Base-by-base conservation (phyloP, 2,329 filamentous ascomycete genomes). In the Ilyonectria destructans region DNA sequence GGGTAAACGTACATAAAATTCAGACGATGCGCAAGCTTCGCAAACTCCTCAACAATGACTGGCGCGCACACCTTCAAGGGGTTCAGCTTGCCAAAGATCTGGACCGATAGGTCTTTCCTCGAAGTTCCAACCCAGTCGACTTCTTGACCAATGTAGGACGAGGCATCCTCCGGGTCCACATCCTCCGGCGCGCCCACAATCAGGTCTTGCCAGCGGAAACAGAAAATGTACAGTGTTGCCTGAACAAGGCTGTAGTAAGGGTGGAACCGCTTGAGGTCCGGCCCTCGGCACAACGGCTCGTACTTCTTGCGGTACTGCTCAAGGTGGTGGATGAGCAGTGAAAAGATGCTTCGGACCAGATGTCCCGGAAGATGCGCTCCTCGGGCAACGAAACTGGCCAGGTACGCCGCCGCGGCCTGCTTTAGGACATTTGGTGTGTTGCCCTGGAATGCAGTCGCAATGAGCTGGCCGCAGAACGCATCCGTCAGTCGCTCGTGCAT, bases 151-250 rank as follows among this genome's bases (percentile, higher is more conserved):
- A 90, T 82, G 72, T 89, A 91, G 1, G 87, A 88, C 1, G 86
- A 83, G 12, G 85, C 83, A 68, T 92, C 90, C 66, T 89, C 92
- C 70, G 84, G 88, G 81, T 89, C 92, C 65, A 89, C 87, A 68
- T 82, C 85, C 67, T 90, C 86, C 1, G 88, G 85, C 4, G 87
- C 88, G 2, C 88, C 87, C 21, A 89, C 85, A 63, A 94, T 92
- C 54, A 99, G 86, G 77, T 98, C 96, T 69, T 94, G 92, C 96
- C 96, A 99, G 62, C 96, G 91, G 85, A 99, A 99, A 85, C 96
- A 99, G 78, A 97, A 98, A 67, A 97, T 96, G 83, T 98, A 98
- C 26, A 98, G 88, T 3, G 97, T 86, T 1, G 95, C 95, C 80
- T 98, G 95, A n/a, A 93, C 90, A 55, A 95, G 90, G 19, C 93